Evolutionary conservation across 345 rosid species (phyloP).

Genomic region (Raphanus raphanistrum): DNA sequence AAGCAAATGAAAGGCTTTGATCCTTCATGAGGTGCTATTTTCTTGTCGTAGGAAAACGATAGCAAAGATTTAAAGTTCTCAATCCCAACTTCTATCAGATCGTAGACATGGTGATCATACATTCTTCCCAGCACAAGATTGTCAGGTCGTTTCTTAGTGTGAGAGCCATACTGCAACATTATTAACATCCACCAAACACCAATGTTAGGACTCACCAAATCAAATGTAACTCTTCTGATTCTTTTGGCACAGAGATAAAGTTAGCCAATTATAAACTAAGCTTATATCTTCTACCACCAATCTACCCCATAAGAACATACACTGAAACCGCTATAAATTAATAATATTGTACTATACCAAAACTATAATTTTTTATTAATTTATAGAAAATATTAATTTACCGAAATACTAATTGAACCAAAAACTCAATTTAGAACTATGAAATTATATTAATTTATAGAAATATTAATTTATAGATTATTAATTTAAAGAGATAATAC

Average conservation of each 20-base stretch:
- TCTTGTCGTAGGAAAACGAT: slow-evolving; percentile 72
- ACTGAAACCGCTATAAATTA: no score
- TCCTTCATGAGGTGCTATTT: slow-evolving; percentile 67
- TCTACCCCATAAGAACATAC: no score
- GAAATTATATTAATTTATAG: no score
- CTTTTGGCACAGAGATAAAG: not conserved
- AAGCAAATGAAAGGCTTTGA: slow-evolving; percentile 87
- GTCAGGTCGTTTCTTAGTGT: slow-evolving; percentile 88
- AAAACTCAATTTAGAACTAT: no score
- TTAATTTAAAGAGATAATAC: no score
- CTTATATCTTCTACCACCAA: no score
- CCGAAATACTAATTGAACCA: no score
- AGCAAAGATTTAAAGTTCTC: slow-evolving; percentile 74
- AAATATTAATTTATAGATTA: no score
- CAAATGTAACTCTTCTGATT: not conserved
- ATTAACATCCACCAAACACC: slow-evolving; percentile 2
- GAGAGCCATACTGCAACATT: slow-evolving; percentile 71
- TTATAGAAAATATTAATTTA: no score
- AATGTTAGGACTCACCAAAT: not conserved
- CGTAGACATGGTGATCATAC: slow-evolving; percentile 81
- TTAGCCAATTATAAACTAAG: not conserved
- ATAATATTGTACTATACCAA: no score
- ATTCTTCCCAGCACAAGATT: slow-evolving; percentile 84
- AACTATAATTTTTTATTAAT: no score
- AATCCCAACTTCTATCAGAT: slow-evolving; percentile 90